Conservation (phyloP, 768 basidiomycete species). For the Crassisporium funariophilum region DNA sequence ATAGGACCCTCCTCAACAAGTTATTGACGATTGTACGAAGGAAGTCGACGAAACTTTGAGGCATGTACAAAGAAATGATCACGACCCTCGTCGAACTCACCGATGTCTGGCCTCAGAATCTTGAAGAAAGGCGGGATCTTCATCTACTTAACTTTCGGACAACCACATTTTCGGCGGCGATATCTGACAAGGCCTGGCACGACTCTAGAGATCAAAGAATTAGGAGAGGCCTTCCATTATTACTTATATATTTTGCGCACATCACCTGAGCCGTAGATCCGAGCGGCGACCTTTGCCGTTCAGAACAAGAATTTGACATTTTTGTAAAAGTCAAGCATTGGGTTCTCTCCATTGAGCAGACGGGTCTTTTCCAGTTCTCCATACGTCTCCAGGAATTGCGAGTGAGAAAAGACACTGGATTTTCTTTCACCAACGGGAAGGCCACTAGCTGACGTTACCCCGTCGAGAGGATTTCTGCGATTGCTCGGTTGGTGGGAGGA, state of each 20-base stretch:
- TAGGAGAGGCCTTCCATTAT: slow-evolving; percentile 85
- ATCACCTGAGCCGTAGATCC: slow-evolving; percentile 15
- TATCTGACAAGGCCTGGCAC: slow-evolving; percentile 62
- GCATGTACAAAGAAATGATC: slow-evolving; percentile 33
- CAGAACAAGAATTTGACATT: slow-evolving; percentile 94
- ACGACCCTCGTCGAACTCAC: not conserved
- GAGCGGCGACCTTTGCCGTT: slow-evolving; percentile 8
- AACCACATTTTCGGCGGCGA: slow-evolving; percentile 82
- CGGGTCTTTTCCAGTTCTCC: slow-evolving; percentile 73
- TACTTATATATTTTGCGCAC: slow-evolving; percentile 72
- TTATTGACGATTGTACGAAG: slow-evolving; percentile 68
- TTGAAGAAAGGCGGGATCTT: slow-evolving; percentile 64
- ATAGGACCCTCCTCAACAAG: slow-evolving; percentile 74
- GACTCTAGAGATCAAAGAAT: slow-evolving; percentile 62
- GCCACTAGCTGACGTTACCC: slow-evolving; percentile 73
- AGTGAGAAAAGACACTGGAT: slow-evolving; percentile 84
- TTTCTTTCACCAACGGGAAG: slow-evolving; percentile 80
- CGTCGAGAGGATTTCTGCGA: slow-evolving; percentile 66
- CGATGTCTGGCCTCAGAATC: slow-evolving; percentile 45
- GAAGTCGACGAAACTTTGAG: slow-evolving; percentile 80
- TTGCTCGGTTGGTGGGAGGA: slow-evolving; percentile 60
- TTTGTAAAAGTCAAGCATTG: slow-evolving; percentile 85
- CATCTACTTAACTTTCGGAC: slow-evolving; percentile 85
- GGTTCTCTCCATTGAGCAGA: slow-evolving; percentile 82
- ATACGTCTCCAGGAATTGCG: slow-evolving; percentile 87